Base-by-base conservation (phyloP, 768 basidiomycete species). In the Naganishia friedmannii region DNA sequence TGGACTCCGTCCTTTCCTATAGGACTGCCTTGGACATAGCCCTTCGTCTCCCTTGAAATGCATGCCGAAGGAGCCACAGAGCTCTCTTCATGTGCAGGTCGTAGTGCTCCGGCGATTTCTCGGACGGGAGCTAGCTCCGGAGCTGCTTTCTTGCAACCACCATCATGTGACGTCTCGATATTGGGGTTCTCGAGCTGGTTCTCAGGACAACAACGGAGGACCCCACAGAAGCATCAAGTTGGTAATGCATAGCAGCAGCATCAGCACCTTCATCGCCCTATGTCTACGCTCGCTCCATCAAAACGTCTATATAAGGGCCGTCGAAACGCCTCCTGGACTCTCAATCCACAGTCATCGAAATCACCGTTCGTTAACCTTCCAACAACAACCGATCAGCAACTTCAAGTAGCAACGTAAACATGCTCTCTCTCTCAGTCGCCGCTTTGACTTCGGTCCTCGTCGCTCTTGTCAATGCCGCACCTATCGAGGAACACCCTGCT, bases 371-470 rank as follows among this genome's bases (percentile, higher is more conserved):
- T 7, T 4, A 51, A 58, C 15, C 42, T 13, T 34, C 9, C 37
- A 39, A 34, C n/a, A 8, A 58, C 19, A 28, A 31, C 39, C n/a
- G n/a, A n/a, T n/a, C 34, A 58, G 39, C 32, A 58, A 21, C 31
- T 39, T 58, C 34, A 31, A 32, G 19, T 32, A 29, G 15, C 34
- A 34, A 13, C 17, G 7, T 10, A 34, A 58, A 58, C 57, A 58
- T 58, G 57, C 34, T 58, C 19, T 34, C 57, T 6, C 34, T 58
- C 10, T 37, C 57, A 37, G 21, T 58, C 7, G 57, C 57, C 19
- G 34, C 57, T 23, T 39, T 58, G 57, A 58, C 57, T 2, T 58
- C 57, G 7, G 34, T 58, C 15, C n/a, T 58, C 4, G 32, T 58
- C 21, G 57, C 57, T 23, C 34, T 58, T 23, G 57, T 34, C 17